Evolutionary conservation across 2,329 filamentous ascomycete species (phyloP).

Genomic region (Cytospora schulzeri): DNA sequence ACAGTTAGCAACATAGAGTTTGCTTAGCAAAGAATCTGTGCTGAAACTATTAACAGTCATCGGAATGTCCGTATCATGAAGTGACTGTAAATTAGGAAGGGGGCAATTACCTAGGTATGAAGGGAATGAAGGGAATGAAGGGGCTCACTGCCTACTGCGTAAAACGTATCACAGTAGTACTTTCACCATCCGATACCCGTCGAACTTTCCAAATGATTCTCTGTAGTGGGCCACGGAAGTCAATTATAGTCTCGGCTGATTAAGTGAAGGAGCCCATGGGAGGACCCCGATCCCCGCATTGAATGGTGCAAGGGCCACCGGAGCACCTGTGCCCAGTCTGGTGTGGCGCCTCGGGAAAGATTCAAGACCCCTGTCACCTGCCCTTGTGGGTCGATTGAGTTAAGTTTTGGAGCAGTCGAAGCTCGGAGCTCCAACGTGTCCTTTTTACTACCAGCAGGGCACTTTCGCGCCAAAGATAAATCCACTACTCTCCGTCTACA

Average conservation of each 20-base stretch:
- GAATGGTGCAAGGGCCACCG: conserved; percentile 16
- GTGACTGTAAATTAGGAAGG: not conserved
- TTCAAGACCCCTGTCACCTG: conserved; percentile 19
- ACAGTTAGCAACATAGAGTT: no score
- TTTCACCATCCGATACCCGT: conserved; percentile 2
- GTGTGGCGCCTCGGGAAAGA: conserved; percentile 1
- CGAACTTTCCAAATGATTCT: conserved; percentile 26
- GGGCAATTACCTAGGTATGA: no score
- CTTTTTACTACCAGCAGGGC: conserved; percentile 17
- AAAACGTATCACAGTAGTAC: not conserved
- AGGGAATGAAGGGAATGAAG: no score
- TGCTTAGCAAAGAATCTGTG: not conserved
- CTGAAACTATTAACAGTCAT: not conserved
- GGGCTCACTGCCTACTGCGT: not conserved
- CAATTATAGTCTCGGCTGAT: conserved; percentile 21
- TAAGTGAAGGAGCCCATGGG: conserved; percentile 10
- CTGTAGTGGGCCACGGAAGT: conserved; percentile 5
- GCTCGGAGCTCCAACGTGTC: conserved; percentile 25
- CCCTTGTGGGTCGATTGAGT: conserved; percentile 10
- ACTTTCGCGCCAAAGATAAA: conserved; percentile 23
- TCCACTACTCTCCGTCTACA: conserved; percentile 20
- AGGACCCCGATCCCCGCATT: conserved; percentile 22
- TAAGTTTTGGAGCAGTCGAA: conserved; percentile 22
- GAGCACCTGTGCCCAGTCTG: conserved; percentile 11
- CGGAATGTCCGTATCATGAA: not conserved